Base-by-base conservation (phyloP, 257 asterid species). In the Solanum virginianum region DNA sequence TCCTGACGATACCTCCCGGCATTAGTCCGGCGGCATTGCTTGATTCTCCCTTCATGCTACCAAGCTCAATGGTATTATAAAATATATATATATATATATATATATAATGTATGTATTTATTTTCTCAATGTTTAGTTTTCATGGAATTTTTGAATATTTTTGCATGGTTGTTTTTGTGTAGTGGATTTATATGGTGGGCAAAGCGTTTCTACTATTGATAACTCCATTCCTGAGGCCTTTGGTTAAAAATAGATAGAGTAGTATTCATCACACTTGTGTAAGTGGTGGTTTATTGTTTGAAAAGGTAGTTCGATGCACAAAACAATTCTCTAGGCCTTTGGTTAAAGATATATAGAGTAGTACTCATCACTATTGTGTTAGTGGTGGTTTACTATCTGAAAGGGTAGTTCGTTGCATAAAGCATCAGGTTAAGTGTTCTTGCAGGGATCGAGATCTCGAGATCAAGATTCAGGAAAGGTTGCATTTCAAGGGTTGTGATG, bases 21-120 rank as follows among this genome's bases (percentile, higher is more conserved):
- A 83, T 94, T 17, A 94, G 97, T 86, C 97, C 98, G 8, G 91
- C 98, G 1, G 93, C 90, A 1, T 60, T 94, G 90, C 93, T 95
- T 5, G 98, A 90, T 53, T 94, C 98, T 56, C 95, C 96, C 39
- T 80, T 90, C 88, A 89, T 92, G 95, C 93, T 92, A 39, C 94
- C 93, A 13, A 92, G 90, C 82, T 80, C 90, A 65, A 92, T 91
- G 95, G 98, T 93, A 36, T 36, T 36, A 36, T 5, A 36, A 36
- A 36, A 36, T 32, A 32, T 32, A n/a, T n/a, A n/a, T n/a, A n/a
- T n/a, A n/a, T n/a, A 69, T 53, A 71, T 18, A 2, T 39, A 10
- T n/a, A n/a, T n/a, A n/a, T n/a, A n/a, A n/a, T n/a, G n/a, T n/a
- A n/a, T 70, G 20, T 10, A 18, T 14, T 70, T 4, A 1, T 0